Evolutionary conservation across 2,329 filamentous ascomycete species (phyloP).

Genomic region (Colletotrichum paranaense): DNA sequence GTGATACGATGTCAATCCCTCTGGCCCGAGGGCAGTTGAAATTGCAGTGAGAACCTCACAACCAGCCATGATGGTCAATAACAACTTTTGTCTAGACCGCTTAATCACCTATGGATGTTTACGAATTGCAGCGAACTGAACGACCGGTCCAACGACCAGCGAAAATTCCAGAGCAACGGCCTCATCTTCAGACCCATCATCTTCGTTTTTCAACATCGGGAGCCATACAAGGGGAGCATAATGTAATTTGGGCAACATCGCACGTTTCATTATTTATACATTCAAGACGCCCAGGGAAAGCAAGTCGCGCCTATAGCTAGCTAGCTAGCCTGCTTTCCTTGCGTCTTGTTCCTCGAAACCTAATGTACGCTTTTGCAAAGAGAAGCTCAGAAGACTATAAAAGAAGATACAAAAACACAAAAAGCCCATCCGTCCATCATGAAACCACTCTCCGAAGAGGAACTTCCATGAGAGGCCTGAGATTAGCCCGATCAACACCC

Average conservation of each 20-base stretch:
- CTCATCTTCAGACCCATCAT: no score
- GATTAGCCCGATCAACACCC: neutral
- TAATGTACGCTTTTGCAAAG: slow-evolving; percentile 7
- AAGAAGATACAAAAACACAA: neutral
- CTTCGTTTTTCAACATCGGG: no score
- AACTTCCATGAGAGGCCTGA: neutral
- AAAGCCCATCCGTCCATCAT: neutral
- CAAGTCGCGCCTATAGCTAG: neutral
- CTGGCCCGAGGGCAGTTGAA: no score
- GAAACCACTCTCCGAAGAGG: neutral
- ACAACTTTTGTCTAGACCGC: no score
- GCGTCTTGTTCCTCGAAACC: neutral
- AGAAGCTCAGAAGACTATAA: neutral
- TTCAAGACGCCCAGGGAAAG: neutral
- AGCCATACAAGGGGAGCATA: no score
- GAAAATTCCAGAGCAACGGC: no score
- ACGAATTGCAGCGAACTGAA: no score
- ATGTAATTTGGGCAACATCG: neutral
- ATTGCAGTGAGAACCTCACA: no score
- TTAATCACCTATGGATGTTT: no score
- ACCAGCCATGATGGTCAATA: no score
- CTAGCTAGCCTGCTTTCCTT: neutral
- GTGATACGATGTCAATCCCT: no score
- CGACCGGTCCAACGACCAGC: no score
- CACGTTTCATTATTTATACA: neutral